Evolutionary conservation across 208 protist genomes (phyloP).

Genomic region (Crithidia expoeki): DNA sequence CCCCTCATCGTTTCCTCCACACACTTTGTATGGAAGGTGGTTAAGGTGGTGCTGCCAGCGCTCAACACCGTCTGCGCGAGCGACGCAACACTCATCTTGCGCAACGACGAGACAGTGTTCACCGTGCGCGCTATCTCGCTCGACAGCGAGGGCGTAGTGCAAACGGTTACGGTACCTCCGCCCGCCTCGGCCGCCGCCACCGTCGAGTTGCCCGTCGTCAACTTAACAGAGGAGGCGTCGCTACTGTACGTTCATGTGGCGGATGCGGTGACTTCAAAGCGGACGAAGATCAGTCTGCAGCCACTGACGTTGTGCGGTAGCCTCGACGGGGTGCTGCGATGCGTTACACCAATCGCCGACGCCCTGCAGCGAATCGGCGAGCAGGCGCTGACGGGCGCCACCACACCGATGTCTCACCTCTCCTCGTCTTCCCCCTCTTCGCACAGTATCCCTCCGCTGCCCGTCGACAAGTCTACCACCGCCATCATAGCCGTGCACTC

Average conservation of each 20-base stretch:
- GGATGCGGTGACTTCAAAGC: conserved; percentile 11
- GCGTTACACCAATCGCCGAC: conserved; percentile 30
- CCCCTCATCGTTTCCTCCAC: conserved; percentile 36
- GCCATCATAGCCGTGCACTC: conserved; percentile 23
- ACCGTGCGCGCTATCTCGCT: conserved; percentile 38
- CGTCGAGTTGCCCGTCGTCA: conserved; percentile 16
- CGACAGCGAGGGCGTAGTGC: conserved; percentile 25
- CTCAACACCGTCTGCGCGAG: conserved; percentile 32
- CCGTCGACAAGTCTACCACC: conserved; percentile 10
- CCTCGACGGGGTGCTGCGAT: conserved; percentile 28
- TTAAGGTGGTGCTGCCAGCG: conserved; percentile 48
- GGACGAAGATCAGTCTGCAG: conserved; percentile 24
- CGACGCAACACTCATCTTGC: conserved; percentile 32
- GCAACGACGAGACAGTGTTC: conserved; percentile 37
- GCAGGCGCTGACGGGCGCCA: conserved; percentile 15
- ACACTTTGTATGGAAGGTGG: conserved; percentile 48
- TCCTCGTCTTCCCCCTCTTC: background rate
- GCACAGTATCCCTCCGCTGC: background rate
- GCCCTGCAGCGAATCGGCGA: conserved; percentile 31
- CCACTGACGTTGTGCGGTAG: conserved; percentile 20
- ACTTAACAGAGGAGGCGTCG: conserved; percentile 17
- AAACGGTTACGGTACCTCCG: conserved; percentile 19
- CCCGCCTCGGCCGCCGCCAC: conserved; percentile 14
- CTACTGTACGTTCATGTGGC: conserved; percentile 28
- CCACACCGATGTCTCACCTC: conserved; percentile 1